Conservation (phyloP, 2,329 filamentous ascomycete species). For the Arthrobotrys musiformis region DNA sequence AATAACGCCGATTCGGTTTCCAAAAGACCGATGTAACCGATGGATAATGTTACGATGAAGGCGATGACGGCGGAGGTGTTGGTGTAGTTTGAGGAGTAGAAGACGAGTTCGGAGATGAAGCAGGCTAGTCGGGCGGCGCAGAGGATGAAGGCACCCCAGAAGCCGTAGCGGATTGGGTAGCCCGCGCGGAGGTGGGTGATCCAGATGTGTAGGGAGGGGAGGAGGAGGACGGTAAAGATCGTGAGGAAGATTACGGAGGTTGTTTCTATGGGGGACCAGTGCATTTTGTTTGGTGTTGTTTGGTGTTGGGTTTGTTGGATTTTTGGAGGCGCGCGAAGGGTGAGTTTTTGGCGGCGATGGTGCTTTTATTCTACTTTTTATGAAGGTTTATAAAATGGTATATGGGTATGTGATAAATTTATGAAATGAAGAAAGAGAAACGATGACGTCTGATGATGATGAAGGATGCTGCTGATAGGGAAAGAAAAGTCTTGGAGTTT, state of each 20-base stretch:
- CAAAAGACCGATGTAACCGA: slow-evolving; percentile 48
- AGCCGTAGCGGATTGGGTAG: slow-evolving; percentile 51
- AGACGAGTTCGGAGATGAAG: slow-evolving; percentile 54
- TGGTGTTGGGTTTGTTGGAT: slow-evolving; percentile 36
- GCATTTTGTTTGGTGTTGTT: neutral
- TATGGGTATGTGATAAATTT: neutral
- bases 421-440: neutral
- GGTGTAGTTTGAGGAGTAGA: slow-evolving; percentile 42
- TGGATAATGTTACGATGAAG: slow-evolving; percentile 44
- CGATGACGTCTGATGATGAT: neutral
- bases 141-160: slow-evolving; percentile 54
- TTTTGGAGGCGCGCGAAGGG: neutral
- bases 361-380: neutral
- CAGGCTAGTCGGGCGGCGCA: slow-evolving; percentile 42
- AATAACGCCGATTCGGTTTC: slow-evolving; percentile 49
- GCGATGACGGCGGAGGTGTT: slow-evolving; percentile 41
- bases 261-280: slow-evolving; percentile 45
- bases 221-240: slow-evolving; percentile 33
- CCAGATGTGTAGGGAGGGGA: slow-evolving; percentile 49
- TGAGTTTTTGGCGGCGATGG: neutral
- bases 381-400: neutral
- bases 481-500: slow-evolving; percentile 11
- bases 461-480: neutral
- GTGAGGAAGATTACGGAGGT: slow-evolving; percentile 41
- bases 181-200: slow-evolving; percentile 40